phyloP scores from a whole-genome alignment of 164 flowering plant genomes.

The Warburgia ugandensis region DNA sequence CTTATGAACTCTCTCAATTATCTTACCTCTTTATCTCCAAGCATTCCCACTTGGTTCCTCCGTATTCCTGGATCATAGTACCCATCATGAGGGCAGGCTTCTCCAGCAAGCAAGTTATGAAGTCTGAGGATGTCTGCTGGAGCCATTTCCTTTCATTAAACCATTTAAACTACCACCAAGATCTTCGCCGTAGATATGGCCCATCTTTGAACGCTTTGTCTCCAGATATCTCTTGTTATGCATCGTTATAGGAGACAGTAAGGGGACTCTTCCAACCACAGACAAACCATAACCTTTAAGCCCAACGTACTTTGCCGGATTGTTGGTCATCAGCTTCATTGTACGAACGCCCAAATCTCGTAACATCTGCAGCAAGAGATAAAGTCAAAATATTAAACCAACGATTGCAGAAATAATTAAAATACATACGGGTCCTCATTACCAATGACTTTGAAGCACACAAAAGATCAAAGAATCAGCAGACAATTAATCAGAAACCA shows the following conservation, averaged over 20 bases:
- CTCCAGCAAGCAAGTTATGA: too few species aligned
- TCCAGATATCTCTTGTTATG: conserved; percentile 88
- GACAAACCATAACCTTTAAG: conserved; percentile 90
- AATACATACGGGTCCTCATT: neutral
- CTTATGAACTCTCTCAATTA: too few species aligned
- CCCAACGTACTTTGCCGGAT: conserved; percentile 81
- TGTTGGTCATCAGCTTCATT: conserved; percentile 94
- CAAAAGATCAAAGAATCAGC: too few species aligned
- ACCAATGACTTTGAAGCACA: too few species aligned
- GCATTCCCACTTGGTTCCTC: too few species aligned
- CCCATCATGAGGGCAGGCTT: too few species aligned
- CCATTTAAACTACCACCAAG: conserved; percentile 21
- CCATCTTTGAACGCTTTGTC: conserved; percentile 90
- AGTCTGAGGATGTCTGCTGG: too few species aligned
- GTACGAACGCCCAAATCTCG: conserved; percentile 85
- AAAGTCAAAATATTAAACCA: neutral
- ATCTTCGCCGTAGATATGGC: conserved; percentile 68
- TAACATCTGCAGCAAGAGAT: conserved; percentile 52
- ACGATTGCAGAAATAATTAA: neutral
- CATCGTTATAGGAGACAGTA: conserved; percentile 58
- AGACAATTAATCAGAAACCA: too few species aligned
- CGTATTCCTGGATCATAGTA: too few species aligned
- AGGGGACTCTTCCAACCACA: conserved; percentile 69
- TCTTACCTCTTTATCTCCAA: too few species aligned
- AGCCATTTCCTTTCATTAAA: conserved; percentile 6